phyloP scores from a whole-genome alignment of 768 basidiomycete genomes.

The Agaricus subrufescens region DNA sequence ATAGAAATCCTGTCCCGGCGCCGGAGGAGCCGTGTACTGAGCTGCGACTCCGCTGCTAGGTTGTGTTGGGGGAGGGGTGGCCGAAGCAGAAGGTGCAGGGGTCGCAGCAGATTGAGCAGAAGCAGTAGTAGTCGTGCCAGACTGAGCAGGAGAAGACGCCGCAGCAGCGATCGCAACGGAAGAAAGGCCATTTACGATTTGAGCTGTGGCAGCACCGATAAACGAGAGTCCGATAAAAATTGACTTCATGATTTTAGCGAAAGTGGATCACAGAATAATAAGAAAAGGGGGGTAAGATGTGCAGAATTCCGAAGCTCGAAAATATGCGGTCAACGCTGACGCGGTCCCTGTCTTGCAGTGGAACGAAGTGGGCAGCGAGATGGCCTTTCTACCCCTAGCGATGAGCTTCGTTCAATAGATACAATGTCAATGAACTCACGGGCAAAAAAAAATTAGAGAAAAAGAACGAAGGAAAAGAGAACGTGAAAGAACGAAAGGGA shows the following conservation, averaged over 20 bases:
- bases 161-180: conserved; percentile 26
- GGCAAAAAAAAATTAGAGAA: conserved; percentile 33
- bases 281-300: conserved; percentile 9
- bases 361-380: conserved; percentile 30
- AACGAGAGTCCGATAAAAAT: conserved; percentile 56
- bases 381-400: conserved; percentile 27
- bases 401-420: conserved; percentile 16
- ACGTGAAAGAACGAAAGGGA: conserved; percentile 30
- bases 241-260: conserved; percentile 60
- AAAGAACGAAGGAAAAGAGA: conserved; percentile 27
- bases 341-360: conserved; percentile 64
- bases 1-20: conserved; percentile 34
- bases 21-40: conserved; percentile 27
- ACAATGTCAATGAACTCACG: conserved; percentile 31
- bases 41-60: conserved; percentile 10
- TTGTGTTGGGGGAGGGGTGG: conserved; percentile 12
- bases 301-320: conserved; percentile 30
- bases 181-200: conserved; percentile 45
- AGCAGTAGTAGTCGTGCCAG: conserved; percentile 2
- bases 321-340: conserved; percentile 68
- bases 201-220: conserved; percentile 52
- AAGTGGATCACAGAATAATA: conserved; percentile 35
- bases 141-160: no score
- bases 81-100: conserved; percentile 14
- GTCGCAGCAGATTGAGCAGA: conserved; percentile 1